Conservation (phyloP, 306 rosid species). For the Prunus persica region DNA sequence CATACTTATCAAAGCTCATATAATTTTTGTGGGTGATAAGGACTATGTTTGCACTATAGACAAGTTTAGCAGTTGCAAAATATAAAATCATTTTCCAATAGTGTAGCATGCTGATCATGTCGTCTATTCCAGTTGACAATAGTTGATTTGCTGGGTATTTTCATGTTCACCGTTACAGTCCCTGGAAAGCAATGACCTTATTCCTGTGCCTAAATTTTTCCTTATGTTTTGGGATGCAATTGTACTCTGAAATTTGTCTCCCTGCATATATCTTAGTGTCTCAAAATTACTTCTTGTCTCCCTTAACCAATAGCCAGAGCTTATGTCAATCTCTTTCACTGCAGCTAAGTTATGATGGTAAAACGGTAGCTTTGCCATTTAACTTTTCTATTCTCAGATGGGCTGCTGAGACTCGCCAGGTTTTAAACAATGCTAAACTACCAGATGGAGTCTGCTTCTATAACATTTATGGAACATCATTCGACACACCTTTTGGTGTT, state of each 20-base stretch:
- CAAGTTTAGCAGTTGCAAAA: background rate
- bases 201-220: background rate
- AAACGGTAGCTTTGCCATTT: slow-evolving; percentile 64
- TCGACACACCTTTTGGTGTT: slow-evolving; percentile 84
- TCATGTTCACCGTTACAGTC: background rate
- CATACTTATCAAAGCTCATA: background rate
- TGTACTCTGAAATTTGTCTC: background rate
- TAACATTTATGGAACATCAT: slow-evolving; percentile 76
- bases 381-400: slow-evolving; percentile 63
- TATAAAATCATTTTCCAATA: background rate
- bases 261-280: background rate
- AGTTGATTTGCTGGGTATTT: background rate
- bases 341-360: slow-evolving; percentile 74
- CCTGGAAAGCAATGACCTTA: background rate
- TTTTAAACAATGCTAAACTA: slow-evolving; percentile 52
- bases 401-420: slow-evolving; percentile 69
- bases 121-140: background rate
- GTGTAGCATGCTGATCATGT: background rate
- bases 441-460: slow-evolving; percentile 81
- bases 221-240: background rate
- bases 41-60: background rate
- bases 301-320: slow-evolving; percentile 16
- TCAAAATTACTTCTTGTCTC: background rate
- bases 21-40: background rate
- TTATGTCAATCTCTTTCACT: slow-evolving; percentile 24